Percentiles rank a stretch among this genome's conserved stretches.
These are phyloP conservation scores for Chaetomium globosum DNA, from an alignment of 2,329 filamentous ascomycete genomes.

Conservation along the genomic window DNA sequence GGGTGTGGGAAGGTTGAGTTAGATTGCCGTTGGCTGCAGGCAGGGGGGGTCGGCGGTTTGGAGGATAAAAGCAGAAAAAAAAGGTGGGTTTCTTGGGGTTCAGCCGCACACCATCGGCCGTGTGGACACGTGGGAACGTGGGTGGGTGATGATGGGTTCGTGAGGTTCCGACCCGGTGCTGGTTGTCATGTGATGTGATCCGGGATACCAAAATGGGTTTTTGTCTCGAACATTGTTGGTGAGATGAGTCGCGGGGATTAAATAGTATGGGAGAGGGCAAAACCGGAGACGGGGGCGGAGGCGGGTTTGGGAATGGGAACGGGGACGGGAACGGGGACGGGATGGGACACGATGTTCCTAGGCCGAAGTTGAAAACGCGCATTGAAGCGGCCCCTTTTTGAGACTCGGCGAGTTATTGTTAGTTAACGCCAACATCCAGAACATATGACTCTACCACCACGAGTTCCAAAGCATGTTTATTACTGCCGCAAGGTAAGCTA, in stretches of 20 bases:
- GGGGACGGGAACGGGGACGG: no score
- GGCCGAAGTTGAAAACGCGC: background rate
- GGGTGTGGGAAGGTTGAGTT: background rate
- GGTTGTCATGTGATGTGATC: background rate
- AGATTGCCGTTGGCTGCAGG: background rate
- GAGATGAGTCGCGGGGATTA: background rate
- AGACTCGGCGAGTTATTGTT: no score
- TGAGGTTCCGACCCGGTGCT: background rate
- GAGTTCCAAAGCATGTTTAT: background rate
- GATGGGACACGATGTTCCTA: background rate
- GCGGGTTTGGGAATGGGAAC: background rate
- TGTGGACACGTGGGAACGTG: background rate
- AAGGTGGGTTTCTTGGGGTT: background rate
- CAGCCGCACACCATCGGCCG: background rate
- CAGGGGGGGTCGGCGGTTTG: constrained; percentile 1
- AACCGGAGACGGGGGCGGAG: background rate
- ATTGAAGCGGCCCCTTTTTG: background rate
- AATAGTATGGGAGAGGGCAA: background rate
- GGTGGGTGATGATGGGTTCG: constrained; percentile 3
- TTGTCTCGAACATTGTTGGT: background rate
- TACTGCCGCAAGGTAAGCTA: background rate
- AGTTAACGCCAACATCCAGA: background rate
- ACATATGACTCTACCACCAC: background rate
- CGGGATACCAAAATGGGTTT: background rate
- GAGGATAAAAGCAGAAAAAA: background rate